A percentile compares a stretch with the other conserved stretches of the same genome.
phyloP scores from a whole-genome alignment of 2,329 filamentous ascomycete genomes.

The Ophiosphaerella narmari region DNA sequence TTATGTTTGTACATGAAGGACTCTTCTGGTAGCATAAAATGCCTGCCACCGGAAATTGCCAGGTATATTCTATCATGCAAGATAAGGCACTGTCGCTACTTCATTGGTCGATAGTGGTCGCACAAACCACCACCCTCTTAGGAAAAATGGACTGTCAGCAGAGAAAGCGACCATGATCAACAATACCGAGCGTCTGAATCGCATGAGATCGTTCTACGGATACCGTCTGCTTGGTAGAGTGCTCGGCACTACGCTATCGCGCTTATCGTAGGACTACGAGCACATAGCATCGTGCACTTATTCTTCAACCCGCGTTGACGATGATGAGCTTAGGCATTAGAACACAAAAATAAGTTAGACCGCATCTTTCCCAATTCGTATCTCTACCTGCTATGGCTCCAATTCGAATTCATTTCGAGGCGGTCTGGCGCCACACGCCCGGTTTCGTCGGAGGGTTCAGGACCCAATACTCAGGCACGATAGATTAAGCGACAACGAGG shows the following conservation, averaged over 20 bases:
- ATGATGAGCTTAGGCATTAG: background rate
- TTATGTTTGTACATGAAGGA: background rate
- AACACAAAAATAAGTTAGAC: conserved; percentile 7
- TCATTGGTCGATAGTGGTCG: conserved; percentile 21
- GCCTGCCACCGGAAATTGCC: background rate
- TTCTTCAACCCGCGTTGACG: background rate
- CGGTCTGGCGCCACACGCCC: conserved; percentile 10
- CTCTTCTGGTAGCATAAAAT: background rate
- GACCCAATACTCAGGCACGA: conserved; percentile 1
- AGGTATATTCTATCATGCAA: conserved; percentile 44
- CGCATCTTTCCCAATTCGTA: background rate
- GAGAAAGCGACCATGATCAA: background rate
- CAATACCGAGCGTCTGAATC: background rate
- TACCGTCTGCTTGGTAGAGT: conserved; percentile 1
- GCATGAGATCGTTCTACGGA: background rate
- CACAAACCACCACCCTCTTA: conserved; percentile 9
- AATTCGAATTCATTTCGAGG: background rate
- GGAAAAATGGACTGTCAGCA: conserved; percentile 9
- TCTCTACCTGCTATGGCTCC: background rate
- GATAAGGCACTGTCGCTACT: conserved; percentile 30
- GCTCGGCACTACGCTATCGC: background rate
- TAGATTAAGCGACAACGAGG: conserved; percentile 21
- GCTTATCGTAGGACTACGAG: conserved; percentile 4
- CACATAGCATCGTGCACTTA: conserved; percentile 1
- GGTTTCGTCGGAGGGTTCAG: conserved; percentile 8